phyloP scores from a whole-genome alignment of 805 yeast species.

The Grigorovia humatica region DNA sequence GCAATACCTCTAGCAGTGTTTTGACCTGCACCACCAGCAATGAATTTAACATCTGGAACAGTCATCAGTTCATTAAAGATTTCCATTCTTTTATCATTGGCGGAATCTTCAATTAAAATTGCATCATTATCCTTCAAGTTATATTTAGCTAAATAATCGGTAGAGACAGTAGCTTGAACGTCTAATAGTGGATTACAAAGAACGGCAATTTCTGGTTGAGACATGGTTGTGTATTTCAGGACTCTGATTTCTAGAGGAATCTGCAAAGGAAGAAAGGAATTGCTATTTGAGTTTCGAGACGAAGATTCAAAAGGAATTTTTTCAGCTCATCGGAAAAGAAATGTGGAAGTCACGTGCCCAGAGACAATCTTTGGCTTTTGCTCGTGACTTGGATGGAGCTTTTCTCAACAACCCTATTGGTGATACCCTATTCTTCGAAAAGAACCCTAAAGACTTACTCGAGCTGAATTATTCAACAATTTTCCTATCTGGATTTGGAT shows the following conservation, averaged over 20 bases:
- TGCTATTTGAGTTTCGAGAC: background rate
- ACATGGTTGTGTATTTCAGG: background rate
- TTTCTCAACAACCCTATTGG: background rate
- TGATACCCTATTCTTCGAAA: too few relatives aligned
- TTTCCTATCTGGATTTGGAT: background rate
- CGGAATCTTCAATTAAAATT: slow-evolving; percentile 45
- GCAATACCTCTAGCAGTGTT: slow-evolving; percentile 98
- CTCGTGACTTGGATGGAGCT: background rate
- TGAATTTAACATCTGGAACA: slow-evolving; percentile 48
- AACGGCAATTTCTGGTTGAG: slow-evolving; percentile 44
- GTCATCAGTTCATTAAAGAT: slow-evolving; percentile 71
- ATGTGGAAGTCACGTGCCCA: background rate
- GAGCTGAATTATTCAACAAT: background rate
- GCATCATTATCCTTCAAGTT: slow-evolving; percentile 87
- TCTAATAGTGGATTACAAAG: slow-evolving; percentile 91
- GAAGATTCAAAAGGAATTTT: background rate
- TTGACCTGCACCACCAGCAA: slow-evolving; percentile 99
- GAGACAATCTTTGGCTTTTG: too few relatives aligned
- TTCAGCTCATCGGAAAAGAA: background rate
- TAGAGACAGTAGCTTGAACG: slow-evolving; percentile 65
- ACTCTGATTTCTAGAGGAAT: too few relatives aligned
- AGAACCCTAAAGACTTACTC: background rate
- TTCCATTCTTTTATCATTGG: slow-evolving; percentile 74
- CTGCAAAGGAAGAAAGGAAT: too few relatives aligned
- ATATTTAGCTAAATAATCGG: slow-evolving; percentile 68